Percentiles rank a stretch among this genome's conserved stretches.
Conservation (phyloP, 176 grass and related monocot species). For the Cenchrus purpureus region DNA sequence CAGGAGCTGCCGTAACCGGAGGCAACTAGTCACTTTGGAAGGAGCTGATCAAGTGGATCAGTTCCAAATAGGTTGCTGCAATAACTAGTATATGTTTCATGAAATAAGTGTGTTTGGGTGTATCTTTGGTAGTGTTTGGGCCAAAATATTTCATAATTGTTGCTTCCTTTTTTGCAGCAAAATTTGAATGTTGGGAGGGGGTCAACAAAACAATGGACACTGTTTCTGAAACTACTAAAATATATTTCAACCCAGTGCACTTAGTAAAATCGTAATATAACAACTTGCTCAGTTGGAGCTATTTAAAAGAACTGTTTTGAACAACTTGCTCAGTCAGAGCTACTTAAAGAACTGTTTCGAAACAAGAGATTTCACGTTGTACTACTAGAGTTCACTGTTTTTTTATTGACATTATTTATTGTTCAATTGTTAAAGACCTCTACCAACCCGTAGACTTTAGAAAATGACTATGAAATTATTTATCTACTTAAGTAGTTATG, state of each 20-base stretch:
- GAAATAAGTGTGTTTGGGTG: no score
- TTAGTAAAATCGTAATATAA: background rate
- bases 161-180: background rate
- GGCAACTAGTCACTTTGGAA: no score
- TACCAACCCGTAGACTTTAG: background rate
- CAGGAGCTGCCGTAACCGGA: no score
- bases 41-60: no score
- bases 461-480: background rate
- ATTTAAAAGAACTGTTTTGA: background rate
- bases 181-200: slow-evolving; percentile 6
- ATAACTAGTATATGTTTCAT: no score
- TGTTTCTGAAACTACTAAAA: background rate
- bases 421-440: background rate
- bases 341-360: background rate
- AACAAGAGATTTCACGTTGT: background rate
- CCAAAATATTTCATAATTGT: background rate
- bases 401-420: background rate
- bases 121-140: no score
- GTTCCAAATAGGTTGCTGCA: no score
- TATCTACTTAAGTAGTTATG: background rate
- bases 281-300: background rate
- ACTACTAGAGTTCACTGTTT: background rate
- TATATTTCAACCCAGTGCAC: slow-evolving; percentile 11
- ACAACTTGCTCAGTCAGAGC: background rate
- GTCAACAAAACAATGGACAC: background rate